These are phyloP conservation scores for Chaetomium sp. DNA, from an alignment of 2,329 filamentous ascomycete species.

Conservation along the genomic window DNA sequence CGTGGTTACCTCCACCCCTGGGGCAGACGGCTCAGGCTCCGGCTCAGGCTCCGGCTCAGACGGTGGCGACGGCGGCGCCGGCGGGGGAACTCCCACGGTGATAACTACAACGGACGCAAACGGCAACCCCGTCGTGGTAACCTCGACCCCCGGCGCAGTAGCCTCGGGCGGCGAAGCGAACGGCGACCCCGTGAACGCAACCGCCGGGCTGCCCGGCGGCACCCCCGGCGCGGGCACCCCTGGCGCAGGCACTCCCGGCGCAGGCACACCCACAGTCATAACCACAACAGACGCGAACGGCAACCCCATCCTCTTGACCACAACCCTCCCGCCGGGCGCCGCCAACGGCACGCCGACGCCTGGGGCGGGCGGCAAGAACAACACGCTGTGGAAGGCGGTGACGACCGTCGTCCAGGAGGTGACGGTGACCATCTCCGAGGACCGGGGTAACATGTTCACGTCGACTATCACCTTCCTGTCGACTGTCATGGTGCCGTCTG, in stretches of 20 bases:
- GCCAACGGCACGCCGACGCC: neutral
- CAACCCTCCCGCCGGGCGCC: constrained; percentile 22
- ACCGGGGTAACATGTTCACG: constrained; percentile 8
- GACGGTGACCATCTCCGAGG: constrained; percentile 23
- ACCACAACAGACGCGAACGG: constrained; percentile 12
- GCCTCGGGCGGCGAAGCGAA: neutral
- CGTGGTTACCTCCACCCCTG: constrained; percentile 5
- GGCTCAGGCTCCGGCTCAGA: neutral
- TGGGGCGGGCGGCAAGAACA: neutral
- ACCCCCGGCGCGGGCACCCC: neutral
- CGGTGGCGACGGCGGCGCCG: neutral
- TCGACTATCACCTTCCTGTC: constrained; percentile 23
- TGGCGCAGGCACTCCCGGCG: neutral
- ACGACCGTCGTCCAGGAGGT: constrained; percentile 23
- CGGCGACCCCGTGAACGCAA: neutral
- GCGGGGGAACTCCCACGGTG: neutral
- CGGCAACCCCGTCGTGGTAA: constrained; percentile 8
- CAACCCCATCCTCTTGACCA: constrained; percentile 15
- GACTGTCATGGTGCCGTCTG: constrained; percentile 18
- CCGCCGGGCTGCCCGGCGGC: neutral
- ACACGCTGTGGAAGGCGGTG: constrained; percentile 5
- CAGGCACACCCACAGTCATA: neutral
- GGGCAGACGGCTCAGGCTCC: neutral
- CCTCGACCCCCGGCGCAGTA: constrained; percentile 1
- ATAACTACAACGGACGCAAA: constrained; percentile 2